Percentiles rank a stretch among this genome's conserved stretches.
Conservation (phyloP, 129 eudicot species). For the Saposhnikovia divaricata region DNA sequence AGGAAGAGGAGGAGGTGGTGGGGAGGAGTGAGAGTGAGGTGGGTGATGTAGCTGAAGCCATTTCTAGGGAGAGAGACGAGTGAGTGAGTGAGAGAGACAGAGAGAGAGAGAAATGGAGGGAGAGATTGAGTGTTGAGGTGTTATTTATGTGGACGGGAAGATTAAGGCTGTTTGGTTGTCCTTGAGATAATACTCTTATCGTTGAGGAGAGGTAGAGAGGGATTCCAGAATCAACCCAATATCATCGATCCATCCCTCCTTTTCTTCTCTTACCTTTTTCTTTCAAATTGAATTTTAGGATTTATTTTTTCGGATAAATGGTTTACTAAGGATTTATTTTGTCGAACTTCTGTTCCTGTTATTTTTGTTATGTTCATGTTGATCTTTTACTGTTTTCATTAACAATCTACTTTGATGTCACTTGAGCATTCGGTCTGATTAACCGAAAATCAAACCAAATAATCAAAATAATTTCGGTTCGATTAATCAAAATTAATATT, state of each 20-base stretch:
- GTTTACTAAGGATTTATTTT: no score
- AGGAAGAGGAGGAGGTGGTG: conserved; percentile 30
- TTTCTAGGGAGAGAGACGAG: conserved; percentile 16
- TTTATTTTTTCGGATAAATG: no score
- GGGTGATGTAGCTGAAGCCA: conserved; percentile 70
- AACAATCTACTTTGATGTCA: no score
- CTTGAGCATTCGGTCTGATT: no score
- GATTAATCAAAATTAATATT: no score
- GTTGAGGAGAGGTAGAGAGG: conserved; percentile 62
- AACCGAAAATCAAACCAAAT: no score
- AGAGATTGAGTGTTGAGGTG: conserved; percentile 16
- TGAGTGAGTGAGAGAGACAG: not conserved
- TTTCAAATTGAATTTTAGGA: no score
- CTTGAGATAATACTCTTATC: conserved; percentile 41
- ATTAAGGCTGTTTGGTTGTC: conserved; percentile 1
- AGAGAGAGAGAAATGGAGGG: conserved; percentile 16
- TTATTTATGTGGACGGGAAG: conserved; percentile 14
- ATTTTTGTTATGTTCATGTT: no score
- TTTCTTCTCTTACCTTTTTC: no score
- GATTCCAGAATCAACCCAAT: conserved; percentile 21
- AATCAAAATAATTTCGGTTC: no score
- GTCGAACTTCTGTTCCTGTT: no score
- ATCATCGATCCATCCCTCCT: not conserved
- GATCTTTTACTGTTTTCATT: no score
- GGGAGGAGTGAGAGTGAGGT: conserved; percentile 45